Percentiles rank a stretch among this genome's conserved stretches.
phyloP scores from a whole-genome alignment of 192 early-diverging fungal species.

The Coemansia sp. region DNA sequence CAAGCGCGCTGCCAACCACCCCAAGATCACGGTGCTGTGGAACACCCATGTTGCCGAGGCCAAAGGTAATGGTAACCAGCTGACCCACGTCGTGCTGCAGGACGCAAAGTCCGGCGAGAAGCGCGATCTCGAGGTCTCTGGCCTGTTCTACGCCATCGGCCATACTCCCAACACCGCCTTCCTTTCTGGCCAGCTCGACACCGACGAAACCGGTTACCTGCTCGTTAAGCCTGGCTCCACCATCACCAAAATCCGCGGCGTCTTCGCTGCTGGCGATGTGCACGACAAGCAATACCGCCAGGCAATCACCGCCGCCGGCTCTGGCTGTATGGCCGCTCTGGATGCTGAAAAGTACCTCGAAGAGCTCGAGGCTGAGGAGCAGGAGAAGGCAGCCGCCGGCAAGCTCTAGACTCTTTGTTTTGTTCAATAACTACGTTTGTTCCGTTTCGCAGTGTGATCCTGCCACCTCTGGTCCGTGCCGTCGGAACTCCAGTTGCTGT shows the following conservation, averaged over 20 bases:
- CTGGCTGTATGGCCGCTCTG: conserved; percentile 96
- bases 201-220: conserved; percentile 91
- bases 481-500: neutral
- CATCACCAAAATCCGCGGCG: conserved; percentile 82
- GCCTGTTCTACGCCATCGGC: conserved; percentile 98
- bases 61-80: conserved; percentile 80
- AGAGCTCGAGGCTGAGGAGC: conserved; percentile 58
- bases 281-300: conserved; percentile 96
- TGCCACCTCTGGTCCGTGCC: neutral
- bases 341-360: conserved; percentile 95
- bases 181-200: conserved; percentile 71
- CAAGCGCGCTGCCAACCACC: conserved; percentile 73
- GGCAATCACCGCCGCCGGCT: conserved; percentile 94
- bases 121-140: conserved; percentile 71
- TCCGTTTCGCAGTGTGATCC: neutral
- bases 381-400: conserved; percentile 29
- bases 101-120: conserved; percentile 72
- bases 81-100: conserved; percentile 70
- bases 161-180: conserved; percentile 84
- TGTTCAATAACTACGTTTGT: neutral
- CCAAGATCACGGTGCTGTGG: conserved; percentile 92
- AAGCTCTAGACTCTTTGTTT: conserved; percentile 24
- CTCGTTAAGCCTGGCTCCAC: conserved; percentile 73
- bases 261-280: conserved; percentile 98
- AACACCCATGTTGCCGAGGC: conserved; percentile 82